Evolutionary conservation across 2,329 filamentous ascomycete species (phyloP).

Genomic region (Cercospora beticola): DNA sequence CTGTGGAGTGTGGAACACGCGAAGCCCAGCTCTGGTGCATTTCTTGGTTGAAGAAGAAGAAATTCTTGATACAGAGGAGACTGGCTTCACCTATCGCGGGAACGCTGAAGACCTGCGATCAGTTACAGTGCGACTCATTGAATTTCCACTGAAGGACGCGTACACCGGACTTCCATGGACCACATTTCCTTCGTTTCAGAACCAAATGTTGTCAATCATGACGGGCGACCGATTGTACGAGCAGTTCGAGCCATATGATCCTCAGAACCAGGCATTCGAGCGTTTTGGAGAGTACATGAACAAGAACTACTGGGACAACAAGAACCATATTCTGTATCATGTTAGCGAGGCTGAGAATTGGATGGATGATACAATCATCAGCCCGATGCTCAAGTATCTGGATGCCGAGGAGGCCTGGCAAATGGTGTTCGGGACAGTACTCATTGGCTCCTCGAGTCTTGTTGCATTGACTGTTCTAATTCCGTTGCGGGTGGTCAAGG

Average conservation of each 20-base stretch:
- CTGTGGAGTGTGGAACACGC: slow-evolving; percentile 23
- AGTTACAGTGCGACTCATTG: slow-evolving; percentile 24
- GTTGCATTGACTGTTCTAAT: not conserved
- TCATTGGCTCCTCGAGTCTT: slow-evolving; percentile 5
- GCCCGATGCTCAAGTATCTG: slow-evolving; percentile 4
- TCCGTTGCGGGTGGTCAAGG: slow-evolving; percentile 1
- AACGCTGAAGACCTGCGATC: slow-evolving; percentile 7
- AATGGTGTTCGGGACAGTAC: slow-evolving; percentile 1
- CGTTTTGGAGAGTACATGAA: slow-evolving; percentile 23
- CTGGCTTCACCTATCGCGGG: slow-evolving; percentile 13
- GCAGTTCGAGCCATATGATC: slow-evolving; percentile 22
- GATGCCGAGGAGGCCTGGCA: slow-evolving; percentile 11
- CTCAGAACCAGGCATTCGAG: slow-evolving; percentile 10
- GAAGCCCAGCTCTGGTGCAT: slow-evolving; percentile 22
- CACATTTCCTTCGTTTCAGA: slow-evolving; percentile 17
- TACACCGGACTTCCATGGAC: slow-evolving; percentile 19
- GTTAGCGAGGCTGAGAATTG: slow-evolving; percentile 15
- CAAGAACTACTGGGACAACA: slow-evolving; percentile 14
- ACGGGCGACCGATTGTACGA: slow-evolving; percentile 21
- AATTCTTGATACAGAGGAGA: slow-evolving; percentile 8
- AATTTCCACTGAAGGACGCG: slow-evolving; percentile 21
- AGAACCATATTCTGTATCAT: slow-evolving; percentile 12
- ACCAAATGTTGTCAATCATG: slow-evolving; percentile 23
- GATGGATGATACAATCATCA: slow-evolving; percentile 19
- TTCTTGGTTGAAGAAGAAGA: slow-evolving; percentile 23